Conservation (phyloP, 768 basidiomycete genomes). For the Mycena haematopus region DNA sequence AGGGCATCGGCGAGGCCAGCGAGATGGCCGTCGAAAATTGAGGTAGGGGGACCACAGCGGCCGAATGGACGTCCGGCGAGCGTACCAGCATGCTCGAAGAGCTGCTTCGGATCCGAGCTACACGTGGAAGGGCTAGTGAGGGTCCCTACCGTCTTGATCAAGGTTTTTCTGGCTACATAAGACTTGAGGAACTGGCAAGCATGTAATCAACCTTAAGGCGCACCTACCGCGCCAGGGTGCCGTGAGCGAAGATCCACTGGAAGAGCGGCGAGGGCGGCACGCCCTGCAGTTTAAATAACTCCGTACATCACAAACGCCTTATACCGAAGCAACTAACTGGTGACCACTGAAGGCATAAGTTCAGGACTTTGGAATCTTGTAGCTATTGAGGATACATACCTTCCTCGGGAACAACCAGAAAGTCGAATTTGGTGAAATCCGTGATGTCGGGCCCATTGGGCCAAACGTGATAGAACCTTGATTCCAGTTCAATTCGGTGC, state of each 20-base stretch:
- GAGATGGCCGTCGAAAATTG: constrained; percentile 8
- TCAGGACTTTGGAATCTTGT: constrained; percentile 9
- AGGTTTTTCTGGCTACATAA: constrained; percentile 5
- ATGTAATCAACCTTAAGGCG: constrained; percentile 8
- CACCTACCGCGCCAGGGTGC: constrained; percentile 3
- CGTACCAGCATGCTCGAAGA: constrained; percentile 9
- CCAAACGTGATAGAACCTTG: too few species aligned
- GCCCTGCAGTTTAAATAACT: constrained; percentile 10
- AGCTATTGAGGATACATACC: constrained; percentile 8
- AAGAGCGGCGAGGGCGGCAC: constrained; percentile 11
- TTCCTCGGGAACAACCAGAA: not conserved
- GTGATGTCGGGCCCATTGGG: too few species aligned
- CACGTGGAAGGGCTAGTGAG: constrained; percentile 6
- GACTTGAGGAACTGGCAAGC: constrained; percentile 18
- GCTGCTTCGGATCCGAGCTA: not conserved
- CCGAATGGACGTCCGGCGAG: constrained; percentile 18
- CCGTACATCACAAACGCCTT: constrained; percentile 9
- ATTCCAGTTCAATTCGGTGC: not conserved
- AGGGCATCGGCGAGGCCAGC: constrained; percentile 18
- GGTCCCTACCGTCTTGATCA: not conserved
- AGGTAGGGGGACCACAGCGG: constrained; percentile 12
- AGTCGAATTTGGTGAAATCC: not conserved
- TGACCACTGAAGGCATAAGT: constrained; percentile 4
- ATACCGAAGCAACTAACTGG: constrained; percentile 15
- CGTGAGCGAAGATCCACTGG: not conserved